These are phyloP conservation scores for Lasiosphaeria ovina DNA, from an alignment of 495 filamentous ascomycete genomes.

Conservation along the genomic window DNA sequence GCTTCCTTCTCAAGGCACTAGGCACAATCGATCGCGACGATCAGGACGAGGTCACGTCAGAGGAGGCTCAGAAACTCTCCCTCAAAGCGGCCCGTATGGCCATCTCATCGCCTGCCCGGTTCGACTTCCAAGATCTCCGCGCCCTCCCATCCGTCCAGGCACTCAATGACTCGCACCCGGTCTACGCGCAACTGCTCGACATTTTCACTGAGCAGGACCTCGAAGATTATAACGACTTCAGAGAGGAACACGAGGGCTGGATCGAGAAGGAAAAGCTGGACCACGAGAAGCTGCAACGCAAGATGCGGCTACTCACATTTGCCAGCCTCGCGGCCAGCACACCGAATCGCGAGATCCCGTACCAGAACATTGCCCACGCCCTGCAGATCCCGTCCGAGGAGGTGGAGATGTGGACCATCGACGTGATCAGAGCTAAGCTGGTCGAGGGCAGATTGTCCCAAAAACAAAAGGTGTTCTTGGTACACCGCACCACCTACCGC, in stretches of 20 bases:
- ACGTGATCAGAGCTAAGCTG: constrained; percentile 90
- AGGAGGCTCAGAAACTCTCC: constrained; percentile 75
- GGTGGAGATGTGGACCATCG: constrained; percentile 97
- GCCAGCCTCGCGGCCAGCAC: constrained; percentile 82
- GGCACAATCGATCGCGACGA: constrained; percentile 73
- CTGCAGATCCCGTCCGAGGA: constrained; percentile 78
- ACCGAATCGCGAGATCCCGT: constrained; percentile 78
- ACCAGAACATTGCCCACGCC: constrained; percentile 74
- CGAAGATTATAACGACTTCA: constrained; percentile 93
- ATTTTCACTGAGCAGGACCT: constrained; percentile 90
- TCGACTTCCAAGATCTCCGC: constrained; percentile 92
- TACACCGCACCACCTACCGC: constrained; percentile 90
- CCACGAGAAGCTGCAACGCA: constrained; percentile 64
- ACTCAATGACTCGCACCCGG: constrained; percentile 75
- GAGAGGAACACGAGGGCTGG: constrained; percentile 76
- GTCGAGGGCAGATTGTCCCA: constrained; percentile 94
- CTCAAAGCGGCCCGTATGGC: constrained; percentile 81
- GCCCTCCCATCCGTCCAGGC: constrained; percentile 82
- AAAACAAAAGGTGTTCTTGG: constrained; percentile 84
- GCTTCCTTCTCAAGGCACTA: constrained; percentile 78
- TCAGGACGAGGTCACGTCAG: constrained; percentile 55
- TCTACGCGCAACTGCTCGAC: constrained; percentile 86
- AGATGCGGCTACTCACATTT: constrained; percentile 94
- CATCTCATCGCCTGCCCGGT: constrained; percentile 70
- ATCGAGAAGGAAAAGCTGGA: constrained; percentile 69